Evolutionary conservation across 1,284 basidiomycete genomes (phyloP), one percentile per base, ranked within the genome.

Genomic region (Ustilago hordei): DNA sequence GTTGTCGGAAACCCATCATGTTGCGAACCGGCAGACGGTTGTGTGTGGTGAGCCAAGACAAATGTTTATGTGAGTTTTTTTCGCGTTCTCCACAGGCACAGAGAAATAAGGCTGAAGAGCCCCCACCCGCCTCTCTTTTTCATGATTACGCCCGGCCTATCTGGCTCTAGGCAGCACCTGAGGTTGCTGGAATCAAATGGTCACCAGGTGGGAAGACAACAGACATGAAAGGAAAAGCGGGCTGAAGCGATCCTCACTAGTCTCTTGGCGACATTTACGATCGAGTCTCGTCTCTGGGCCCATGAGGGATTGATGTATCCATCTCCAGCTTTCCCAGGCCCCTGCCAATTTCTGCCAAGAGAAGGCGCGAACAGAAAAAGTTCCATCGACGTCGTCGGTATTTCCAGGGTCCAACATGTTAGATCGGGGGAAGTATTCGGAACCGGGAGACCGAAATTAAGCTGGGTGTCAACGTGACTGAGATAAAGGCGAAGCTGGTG

Each of bases 1-100:
- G 48, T 50, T 28, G 48, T 50, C 48, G 48, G 45, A 48, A 31
- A 48, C 19, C 61, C 61, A 64, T 38, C 47, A 43, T 64, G 23
- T 28, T 28, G 23, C 62, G 34, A 55, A 23, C 2, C 15, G 8
- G 32, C 7, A 36, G 39, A 28, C 32, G 19, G 17, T 11, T 50
- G 11, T 36, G 32, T 39, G 11, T 45, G 43, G 43, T 54, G 45
- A 60, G 23, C n/a, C 8, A 31, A 39, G 45, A 13, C 8, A 39
- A 39, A 13, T 12, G 11, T 23, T 13, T 6, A 12, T 6, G 6
- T 6, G 13, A 2, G 0, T 45, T 19, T 8, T n/a, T 45, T n/a
- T 23, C n/a, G 43, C 4, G n/a, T 45, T 45, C 43, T 45, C 55
- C 55, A 34, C 41, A 57, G 55, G 45, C 28, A 59, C 43, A 34